Conservation (phyloP, 2,329 filamentous ascomycete genomes). For the Lasiodiplodia sp. region DNA sequence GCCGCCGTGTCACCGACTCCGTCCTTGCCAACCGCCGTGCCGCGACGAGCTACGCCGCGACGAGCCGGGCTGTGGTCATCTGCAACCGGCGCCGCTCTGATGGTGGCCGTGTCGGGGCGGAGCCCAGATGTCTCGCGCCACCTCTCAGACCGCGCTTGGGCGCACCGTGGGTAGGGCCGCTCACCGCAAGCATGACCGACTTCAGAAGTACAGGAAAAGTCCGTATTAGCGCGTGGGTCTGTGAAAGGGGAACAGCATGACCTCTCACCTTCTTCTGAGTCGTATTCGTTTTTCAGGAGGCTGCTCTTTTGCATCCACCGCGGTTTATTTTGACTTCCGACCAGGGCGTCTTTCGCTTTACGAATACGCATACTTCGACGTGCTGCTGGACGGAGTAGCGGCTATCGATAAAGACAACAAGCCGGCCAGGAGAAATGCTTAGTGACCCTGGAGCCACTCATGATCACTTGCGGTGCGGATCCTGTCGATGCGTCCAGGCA, state of each 20-base stretch:
- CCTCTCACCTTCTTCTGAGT: background rate
- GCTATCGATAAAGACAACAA: background rate
- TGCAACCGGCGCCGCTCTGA: background rate
- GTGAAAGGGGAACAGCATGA: background rate
- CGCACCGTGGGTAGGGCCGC: constrained; percentile 3
- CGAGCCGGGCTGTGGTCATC: background rate
- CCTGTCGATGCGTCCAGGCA: constrained; percentile 7
- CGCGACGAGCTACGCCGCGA: no score
- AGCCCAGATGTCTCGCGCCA: constrained; percentile 6
- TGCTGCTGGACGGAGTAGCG: background rate
- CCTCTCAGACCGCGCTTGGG: constrained; percentile 10
- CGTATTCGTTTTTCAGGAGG: background rate
- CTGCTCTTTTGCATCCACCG: background rate
- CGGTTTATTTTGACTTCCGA: background rate
- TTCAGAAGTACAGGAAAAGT: background rate
- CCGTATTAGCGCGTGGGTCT: constrained; percentile 2
- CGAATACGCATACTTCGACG: constrained; percentile 2
- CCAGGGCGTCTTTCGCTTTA: background rate
- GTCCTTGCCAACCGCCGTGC: background rate
- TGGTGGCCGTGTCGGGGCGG: constrained; percentile 17
- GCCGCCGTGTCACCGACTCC: background rate
- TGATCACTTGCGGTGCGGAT: constrained; percentile 11
- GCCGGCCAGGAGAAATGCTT: constrained; percentile 6
- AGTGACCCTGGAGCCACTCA: constrained; percentile 5
- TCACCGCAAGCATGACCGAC: constrained; percentile 15